These are phyloP conservation scores for Pseudoneurospora amorphoporcata DNA, from an alignment of 495 filamentous ascomycete genomes.

Conservation along the genomic window DNA sequence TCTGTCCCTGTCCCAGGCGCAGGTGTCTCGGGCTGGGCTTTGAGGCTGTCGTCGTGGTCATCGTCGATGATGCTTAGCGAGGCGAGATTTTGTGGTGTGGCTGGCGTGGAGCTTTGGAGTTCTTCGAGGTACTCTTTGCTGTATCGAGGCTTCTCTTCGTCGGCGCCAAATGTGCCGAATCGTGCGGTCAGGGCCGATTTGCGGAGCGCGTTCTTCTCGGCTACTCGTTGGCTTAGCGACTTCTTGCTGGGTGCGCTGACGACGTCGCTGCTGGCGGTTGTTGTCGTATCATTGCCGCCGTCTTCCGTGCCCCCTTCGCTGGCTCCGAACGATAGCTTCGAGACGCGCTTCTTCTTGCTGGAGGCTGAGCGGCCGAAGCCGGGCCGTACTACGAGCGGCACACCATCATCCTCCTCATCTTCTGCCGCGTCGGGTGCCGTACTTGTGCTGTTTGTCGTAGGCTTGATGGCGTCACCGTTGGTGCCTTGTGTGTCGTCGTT, in stretches of 20 bases:
- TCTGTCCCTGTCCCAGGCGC: slow-evolving; percentile 10
- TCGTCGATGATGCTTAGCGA: slow-evolving; percentile 16
- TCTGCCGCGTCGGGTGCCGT: slow-evolving; percentile 23
- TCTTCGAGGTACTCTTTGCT: slow-evolving; percentile 79
- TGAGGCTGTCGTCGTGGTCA: slow-evolving; percentile 4
- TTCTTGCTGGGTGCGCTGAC: slow-evolving; percentile 57
- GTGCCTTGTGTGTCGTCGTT: slow-evolving; percentile 9
- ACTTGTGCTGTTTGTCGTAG: not conserved
- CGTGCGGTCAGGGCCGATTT: slow-evolving; percentile 43
- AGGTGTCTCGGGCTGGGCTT: slow-evolving; percentile 22
- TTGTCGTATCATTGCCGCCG: slow-evolving; percentile 23
- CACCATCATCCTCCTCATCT: slow-evolving; percentile 28
- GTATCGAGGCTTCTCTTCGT: slow-evolving; percentile 69
- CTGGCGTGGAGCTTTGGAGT: slow-evolving; percentile 70
- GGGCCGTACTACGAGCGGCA: slow-evolving; percentile 28
- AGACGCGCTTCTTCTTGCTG: slow-evolving; percentile 51
- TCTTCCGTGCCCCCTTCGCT: slow-evolving; percentile 46
- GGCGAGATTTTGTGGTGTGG: slow-evolving; percentile 53
- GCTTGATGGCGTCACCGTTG: not conserved
- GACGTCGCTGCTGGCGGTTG: slow-evolving; percentile 33
- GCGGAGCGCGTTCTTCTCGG: slow-evolving; percentile 61
- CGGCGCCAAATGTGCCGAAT: slow-evolving; percentile 38
- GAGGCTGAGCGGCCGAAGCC: slow-evolving; percentile 26
- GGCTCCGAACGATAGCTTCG: slow-evolving; percentile 66
- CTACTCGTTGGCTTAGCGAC: slow-evolving; percentile 54